Conservation (phyloP, 2,329 filamentous ascomycete species). For the Xylariales sp. region DNA sequence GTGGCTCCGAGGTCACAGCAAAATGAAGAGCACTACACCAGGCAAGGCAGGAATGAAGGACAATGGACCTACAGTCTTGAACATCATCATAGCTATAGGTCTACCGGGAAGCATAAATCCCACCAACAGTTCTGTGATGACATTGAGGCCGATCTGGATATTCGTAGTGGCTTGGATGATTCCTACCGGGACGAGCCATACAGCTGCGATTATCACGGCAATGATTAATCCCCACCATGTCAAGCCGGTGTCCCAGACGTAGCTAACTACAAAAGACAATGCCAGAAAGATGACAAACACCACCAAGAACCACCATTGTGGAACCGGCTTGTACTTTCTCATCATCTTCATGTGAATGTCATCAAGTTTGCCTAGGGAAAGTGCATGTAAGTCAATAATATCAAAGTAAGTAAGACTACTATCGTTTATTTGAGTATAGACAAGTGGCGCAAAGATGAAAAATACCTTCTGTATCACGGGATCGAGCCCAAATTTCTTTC, state of each 20-base stretch:
- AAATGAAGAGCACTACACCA: too few species aligned
- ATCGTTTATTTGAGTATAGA: too few species aligned
- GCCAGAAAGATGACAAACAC: slow-evolving; percentile 41
- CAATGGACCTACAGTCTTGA: slow-evolving; percentile 33
- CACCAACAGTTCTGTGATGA: slow-evolving; percentile 49
- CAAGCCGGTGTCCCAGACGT: slow-evolving; percentile 43
- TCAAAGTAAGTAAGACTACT: too few species aligned
- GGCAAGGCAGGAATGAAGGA: too few species aligned
- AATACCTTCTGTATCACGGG: too few species aligned
- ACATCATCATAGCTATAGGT: slow-evolving; percentile 52
- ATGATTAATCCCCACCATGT: slow-evolving; percentile 51
- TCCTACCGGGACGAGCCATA: slow-evolving; percentile 42
- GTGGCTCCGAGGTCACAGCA: too few species aligned
- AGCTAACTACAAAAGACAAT: slow-evolving; percentile 36
- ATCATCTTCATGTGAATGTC: slow-evolving; percentile 50
- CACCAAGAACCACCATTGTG: slow-evolving; percentile 50
- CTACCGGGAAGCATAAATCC: slow-evolving; percentile 56
- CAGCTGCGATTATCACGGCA: slow-evolving; percentile 37
- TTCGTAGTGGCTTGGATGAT: slow-evolving; percentile 48
- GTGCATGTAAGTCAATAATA: too few species aligned
- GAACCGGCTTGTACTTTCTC: slow-evolving; percentile 46
- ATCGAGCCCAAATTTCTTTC: slow-evolving; percentile 37
- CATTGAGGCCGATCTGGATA: slow-evolving; percentile 45
- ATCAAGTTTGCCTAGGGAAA: too few species aligned
- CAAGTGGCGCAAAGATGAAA: too few species aligned